Base-by-base conservation (phyloP, 306 rosid genomes). In the Coriaria nepalensis region DNA sequence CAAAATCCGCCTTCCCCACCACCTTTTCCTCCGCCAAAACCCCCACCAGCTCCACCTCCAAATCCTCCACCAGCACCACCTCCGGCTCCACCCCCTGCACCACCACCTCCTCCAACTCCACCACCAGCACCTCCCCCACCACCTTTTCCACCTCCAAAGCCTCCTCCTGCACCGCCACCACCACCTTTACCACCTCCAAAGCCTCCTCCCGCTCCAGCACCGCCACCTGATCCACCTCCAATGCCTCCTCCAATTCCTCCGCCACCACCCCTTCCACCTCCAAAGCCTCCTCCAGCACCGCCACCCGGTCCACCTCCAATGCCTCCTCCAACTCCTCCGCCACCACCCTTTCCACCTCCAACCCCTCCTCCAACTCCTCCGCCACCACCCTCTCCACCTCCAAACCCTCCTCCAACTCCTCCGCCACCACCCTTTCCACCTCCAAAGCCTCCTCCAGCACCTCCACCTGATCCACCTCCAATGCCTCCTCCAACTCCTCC, bases 71-170 rank as follows among this genome's bases (percentile, higher is more conserved):
- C 60, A 4, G 39, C 59, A 5, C 35, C 59, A 4, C 49, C 38
- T 0, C 32, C 50, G 4, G 53, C 55, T 2, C 9, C n/a, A 4
- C 51, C 53, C 0, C 10, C 59, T 2, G 53, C 60, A 6, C 29
- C 55, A 0, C 37, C 42, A 6, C 55, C 68, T 5, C 56, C 58
- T 0, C 36, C 49, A 0, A 37, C 55, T 0, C 60, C 71, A 0
- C 51, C 56, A 0, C 55, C 70, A 6, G 8, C 34, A 2, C 64
- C 70, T 0, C 20, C 49, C 0, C 57, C 57, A 0, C 15, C 58
- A 6, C 57, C 57, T 9, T 44, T 57, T 4, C 60, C 60, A 10
- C 6, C n/a, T 0, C 63, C 69, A 0, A 37, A 56, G 0, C 49
- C 47, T 0, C 46, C 56, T 0, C 56, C 58, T 8, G 9, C 36